phyloP scores from a whole-genome alignment of 345 rosid genomes.

The Bretschneidera sinensis region DNA sequence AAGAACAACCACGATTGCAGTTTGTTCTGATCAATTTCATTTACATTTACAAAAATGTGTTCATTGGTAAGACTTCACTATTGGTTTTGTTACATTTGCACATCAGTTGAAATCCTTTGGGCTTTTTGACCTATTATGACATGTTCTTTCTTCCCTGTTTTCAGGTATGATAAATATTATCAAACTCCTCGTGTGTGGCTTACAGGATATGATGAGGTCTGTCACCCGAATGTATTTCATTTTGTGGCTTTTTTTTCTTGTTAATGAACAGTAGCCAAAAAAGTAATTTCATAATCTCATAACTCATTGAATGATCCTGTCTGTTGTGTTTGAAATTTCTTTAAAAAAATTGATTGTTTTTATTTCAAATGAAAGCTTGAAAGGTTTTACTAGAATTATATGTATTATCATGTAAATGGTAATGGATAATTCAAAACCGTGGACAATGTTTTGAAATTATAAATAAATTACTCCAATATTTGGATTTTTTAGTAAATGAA shows the following conservation, averaged over 20 bases:
- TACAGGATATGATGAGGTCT: slow-evolving; percentile 91
- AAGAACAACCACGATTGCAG: too few relatives aligned
- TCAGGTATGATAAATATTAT: slow-evolving; percentile 86
- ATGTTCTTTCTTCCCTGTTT: slow-evolving; percentile 15
- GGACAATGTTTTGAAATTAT: not conserved
- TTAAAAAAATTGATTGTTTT: too few relatives aligned
- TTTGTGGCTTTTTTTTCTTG: not conserved
- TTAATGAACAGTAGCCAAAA: not conserved
- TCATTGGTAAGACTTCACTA: too few relatives aligned
- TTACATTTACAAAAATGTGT: too few relatives aligned
- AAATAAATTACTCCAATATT: not conserved
- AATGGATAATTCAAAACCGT: too few relatives aligned
- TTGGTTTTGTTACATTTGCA: too few relatives aligned
- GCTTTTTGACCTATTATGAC: slow-evolving; percentile 6
- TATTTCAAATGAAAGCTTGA: too few relatives aligned
- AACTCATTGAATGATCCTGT: not conserved
- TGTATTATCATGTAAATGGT: not conserved
- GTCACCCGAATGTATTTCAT: slow-evolving; percentile 4
- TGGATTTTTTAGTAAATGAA: not conserved
- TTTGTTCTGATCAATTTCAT: too few relatives aligned
- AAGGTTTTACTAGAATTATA: not conserved
- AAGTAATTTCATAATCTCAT: too few relatives aligned
- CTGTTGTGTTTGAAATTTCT: not conserved
- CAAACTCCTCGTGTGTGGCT: slow-evolving; percentile 97
- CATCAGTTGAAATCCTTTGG: not conserved